Conservation (phyloP, 768 basidiomycete genomes). For the Amanita inopinata region DNA sequence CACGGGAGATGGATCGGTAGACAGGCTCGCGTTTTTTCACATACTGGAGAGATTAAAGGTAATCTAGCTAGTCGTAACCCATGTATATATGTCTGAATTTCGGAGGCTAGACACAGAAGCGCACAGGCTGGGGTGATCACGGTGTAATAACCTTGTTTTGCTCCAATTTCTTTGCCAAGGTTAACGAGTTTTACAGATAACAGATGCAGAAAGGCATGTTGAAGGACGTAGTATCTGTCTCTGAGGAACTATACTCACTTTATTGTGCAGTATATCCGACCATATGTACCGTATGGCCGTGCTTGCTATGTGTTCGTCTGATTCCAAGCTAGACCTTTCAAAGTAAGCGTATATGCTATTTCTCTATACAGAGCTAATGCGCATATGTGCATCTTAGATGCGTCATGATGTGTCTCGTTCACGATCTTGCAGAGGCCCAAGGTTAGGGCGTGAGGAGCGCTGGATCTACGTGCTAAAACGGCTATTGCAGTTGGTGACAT, state of each 20-base stretch:
- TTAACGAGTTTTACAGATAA: slow-evolving; percentile 42
- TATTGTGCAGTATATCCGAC: slow-evolving; percentile 80
- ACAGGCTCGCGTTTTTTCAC: slow-evolving; percentile 86
- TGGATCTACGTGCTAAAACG: neutral
- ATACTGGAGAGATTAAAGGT: slow-evolving; percentile 86
- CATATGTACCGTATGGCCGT: slow-evolving; percentile 98
- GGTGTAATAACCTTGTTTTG: slow-evolving; percentile 40
- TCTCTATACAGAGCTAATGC: neutral
- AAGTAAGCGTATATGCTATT: slow-evolving; percentile 36
- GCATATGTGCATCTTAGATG: slow-evolving; percentile 35
- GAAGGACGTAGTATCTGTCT: too few relatives aligned
- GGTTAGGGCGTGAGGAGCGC: slow-evolving; percentile 27
- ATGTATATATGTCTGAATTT: neutral
- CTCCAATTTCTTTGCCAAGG: neutral
- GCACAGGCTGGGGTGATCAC: slow-evolving; percentile 91
- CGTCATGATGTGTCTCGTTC: slow-evolving; percentile 84
- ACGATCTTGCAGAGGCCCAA: slow-evolving; percentile 95
- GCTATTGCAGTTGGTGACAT: slow-evolving; percentile 78
- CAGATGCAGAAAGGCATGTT: slow-evolving; percentile 67
- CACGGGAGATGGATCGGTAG: slow-evolving; percentile 42
- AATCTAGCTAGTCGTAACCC: neutral
- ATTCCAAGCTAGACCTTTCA: slow-evolving; percentile 57
- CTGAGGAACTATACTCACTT: too few relatives aligned
- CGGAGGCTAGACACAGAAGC: slow-evolving; percentile 72
- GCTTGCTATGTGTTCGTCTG: slow-evolving; percentile 82